Evolutionary conservation across 2,329 filamentous ascomycete genomes (phyloP), one percentile per base, ranked within the genome.

Genomic region (Pseudocercospora vitis): DNA sequence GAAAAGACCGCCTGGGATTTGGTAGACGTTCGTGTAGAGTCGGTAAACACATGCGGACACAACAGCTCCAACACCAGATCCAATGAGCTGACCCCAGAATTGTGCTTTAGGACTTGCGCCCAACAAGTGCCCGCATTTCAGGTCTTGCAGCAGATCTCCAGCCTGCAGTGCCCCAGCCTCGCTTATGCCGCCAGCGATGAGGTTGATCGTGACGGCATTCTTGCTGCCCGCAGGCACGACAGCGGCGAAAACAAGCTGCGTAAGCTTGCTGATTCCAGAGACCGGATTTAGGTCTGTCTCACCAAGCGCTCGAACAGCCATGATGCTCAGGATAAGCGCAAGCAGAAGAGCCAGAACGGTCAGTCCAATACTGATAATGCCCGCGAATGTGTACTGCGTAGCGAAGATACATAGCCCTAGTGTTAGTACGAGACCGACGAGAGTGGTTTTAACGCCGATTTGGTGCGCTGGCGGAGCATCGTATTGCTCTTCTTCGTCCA

Each of bases 201-300:
- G 81, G 68, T 99, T 99, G 68, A 96, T 95, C 52, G 96, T 80
- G n/a, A 99, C 86, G 9, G 90, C 89, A 33, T 91, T 91, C 63
- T 87, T 87, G 65, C 89, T 84, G 0, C 84, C 83, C 50, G 87
- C 78, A 0, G 94, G 91, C 2, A 95, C 91, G 32, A 95, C 88
- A 46, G 96, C 75, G 2, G 94, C 94, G 71, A 99, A 97, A 68
- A 97, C 87, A 2, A 99, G 82, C 71, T 99, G 94, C 0, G 94
- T 95, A 2, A 99, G 81, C 75, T 99, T 99, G 68, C 88, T 92
- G 71, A 97, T 99, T 28, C 94, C 94, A 1, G 89, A 95, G 2
- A 97, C 94, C 0, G 94, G 94, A 68, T 97, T 97, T 7, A 99
- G 79, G 65, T 99, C 94, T 4, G 94, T 97, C 76, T 97, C 84